Evolutionary conservation across 129 eudicot genomes (phyloP).

Genomic region (Kitagawia praeruptora): DNA sequence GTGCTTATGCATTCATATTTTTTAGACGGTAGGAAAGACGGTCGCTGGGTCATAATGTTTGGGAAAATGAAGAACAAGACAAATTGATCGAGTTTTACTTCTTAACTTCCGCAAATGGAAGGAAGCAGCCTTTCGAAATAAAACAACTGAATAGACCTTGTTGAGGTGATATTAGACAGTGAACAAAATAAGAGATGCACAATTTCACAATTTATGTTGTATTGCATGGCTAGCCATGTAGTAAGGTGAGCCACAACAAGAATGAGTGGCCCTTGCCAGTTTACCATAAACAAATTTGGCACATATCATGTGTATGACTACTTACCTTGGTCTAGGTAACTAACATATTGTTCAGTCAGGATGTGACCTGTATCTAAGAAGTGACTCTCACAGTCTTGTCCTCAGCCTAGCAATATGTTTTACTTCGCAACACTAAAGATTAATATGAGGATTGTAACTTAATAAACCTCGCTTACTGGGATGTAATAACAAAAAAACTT

Average conservation of each 20-base stretch:
- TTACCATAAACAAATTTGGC: background rate
- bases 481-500: background rate
- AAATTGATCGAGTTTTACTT: background rate
- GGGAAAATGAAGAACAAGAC: background rate
- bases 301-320: background rate
- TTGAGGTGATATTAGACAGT: conserved; percentile 9
- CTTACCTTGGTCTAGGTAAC: background rate
- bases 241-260: conserved; percentile 1
- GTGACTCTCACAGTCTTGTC: background rate
- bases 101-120: background rate
- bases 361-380: background rate
- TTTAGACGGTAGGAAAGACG: too few relatives aligned
- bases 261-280: background rate
- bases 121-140: background rate
- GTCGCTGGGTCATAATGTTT: conserved; percentile 1
- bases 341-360: background rate
- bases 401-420: background rate
- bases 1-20: background rate
- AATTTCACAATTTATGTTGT: background rate
- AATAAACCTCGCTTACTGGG: background rate
- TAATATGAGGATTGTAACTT: conserved; percentile 13
- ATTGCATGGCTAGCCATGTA: background rate
- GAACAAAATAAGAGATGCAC: background rate
- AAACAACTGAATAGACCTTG: background rate
- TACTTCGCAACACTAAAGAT: background rate